Percentiles rank a stretch among this genome's conserved stretches.
These are phyloP conservation scores for Backusella parvicylindrica DNA, from an alignment of 192 early-diverging fungal species.

Conservation along the genomic window DNA sequence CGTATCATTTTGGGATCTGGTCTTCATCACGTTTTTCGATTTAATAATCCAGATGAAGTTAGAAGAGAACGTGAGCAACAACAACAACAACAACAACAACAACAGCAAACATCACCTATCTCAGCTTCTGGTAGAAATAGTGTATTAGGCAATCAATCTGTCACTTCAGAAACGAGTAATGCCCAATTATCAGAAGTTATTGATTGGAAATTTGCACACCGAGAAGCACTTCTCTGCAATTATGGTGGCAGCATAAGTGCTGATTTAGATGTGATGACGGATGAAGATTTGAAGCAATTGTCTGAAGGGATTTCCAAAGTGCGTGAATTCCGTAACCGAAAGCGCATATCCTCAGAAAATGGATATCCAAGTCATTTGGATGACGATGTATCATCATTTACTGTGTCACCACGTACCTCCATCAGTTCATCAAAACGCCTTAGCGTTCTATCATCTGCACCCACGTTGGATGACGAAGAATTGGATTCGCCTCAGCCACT, in stretches of 20 bases:
- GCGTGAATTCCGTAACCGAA: conserved; percentile 37
- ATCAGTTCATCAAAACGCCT: conserved; percentile 8
- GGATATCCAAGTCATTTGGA: conserved; percentile 20
- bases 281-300: conserved; percentile 50
- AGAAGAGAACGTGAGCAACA: conserved; percentile 54
- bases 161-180: conserved; percentile 24
- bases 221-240: conserved; percentile 57
- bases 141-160: conserved; percentile 2
- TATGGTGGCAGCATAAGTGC: conserved; percentile 8
- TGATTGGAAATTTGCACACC: conserved; percentile 76
- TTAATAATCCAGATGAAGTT: conserved; percentile 82
- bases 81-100: conserved; percentile 15
- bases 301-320: conserved; percentile 53
- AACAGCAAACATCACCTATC: background rate
- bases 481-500: background rate
- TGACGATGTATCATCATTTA: conserved; percentile 6
- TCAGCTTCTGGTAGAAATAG: background rate
- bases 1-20: conserved; percentile 73
- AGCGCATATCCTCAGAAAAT: conserved; percentile 33
- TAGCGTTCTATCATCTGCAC: background rate
- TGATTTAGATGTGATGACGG: conserved; percentile 46
- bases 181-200: conserved; percentile 42
- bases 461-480: conserved; percentile 8
- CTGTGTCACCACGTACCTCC: conserved; percentile 4
- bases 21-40: conserved; percentile 72